These are phyloP conservation scores for Syzygium grande DNA, from an alignment of 345 rosid species.

Conservation along the genomic window DNA sequence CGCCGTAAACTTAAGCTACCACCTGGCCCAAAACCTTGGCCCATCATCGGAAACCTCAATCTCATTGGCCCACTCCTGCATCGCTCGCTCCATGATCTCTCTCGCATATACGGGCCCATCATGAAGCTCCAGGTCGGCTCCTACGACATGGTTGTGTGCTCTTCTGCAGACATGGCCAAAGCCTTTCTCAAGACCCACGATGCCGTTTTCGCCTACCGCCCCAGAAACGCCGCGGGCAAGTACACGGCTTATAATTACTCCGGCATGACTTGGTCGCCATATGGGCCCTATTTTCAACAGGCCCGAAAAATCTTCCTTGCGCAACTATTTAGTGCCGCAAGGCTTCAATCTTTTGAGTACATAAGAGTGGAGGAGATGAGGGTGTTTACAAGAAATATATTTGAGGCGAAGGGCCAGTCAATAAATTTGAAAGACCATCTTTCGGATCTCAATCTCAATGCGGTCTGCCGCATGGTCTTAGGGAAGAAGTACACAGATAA, in stretches of 20 bases:
- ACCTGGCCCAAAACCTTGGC: conserved; percentile 56
- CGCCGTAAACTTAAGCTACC: conserved; percentile 25
- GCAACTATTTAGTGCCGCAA: conserved; percentile 37
- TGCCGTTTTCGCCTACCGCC: conserved; percentile 24
- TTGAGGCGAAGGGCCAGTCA: not conserved
- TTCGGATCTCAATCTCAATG: conserved; percentile 4
- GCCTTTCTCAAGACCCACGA: conserved; percentile 38
- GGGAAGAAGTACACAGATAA: conserved; percentile 41
- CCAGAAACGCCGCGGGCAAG: conserved; percentile 38
- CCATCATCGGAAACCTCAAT: conserved; percentile 52
- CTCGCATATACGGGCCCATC: conserved; percentile 44
- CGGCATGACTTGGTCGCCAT: conserved; percentile 40
- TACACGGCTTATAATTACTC: conserved; percentile 47
- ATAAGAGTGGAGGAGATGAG: conserved; percentile 36
- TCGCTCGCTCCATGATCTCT: conserved; percentile 36
- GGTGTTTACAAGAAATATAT: conserved; percentile 2
- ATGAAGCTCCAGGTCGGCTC: conserved; percentile 46
- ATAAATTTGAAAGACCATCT: not conserved
- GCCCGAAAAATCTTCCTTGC: conserved; percentile 36
- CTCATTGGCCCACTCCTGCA: conserved; percentile 51
- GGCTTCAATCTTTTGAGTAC: conserved; percentile 36
- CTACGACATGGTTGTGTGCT: conserved; percentile 32
- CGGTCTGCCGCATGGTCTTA: conserved; percentile 42
- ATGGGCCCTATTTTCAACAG: conserved; percentile 49
- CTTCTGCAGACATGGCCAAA: conserved; percentile 38